phyloP scores from a whole-genome alignment of 2,329 filamentous ascomycete genomes.

The Zalaria obscura region DNA sequence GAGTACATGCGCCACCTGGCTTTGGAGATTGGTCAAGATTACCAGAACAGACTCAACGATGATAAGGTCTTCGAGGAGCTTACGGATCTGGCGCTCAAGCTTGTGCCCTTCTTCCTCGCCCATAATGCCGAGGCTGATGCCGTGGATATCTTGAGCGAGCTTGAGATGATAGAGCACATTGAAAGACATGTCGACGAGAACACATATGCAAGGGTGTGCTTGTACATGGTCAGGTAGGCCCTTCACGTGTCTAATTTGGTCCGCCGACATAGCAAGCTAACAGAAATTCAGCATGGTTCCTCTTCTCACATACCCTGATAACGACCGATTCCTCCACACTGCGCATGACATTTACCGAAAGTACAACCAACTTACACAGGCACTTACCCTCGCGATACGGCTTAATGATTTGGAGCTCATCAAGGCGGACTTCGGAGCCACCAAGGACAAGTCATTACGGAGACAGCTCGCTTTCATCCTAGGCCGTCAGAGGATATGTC shows the following conservation, averaged over 20 bases:
- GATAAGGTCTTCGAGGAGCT: constrained; percentile 77
- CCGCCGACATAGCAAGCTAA: no score
- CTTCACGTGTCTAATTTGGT: no score
- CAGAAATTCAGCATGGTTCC: constrained; percentile 67
- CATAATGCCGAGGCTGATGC: constrained; percentile 98
- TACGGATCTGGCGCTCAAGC: constrained; percentile 64
- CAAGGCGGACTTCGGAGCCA: constrained; percentile 63
- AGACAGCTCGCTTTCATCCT: constrained; percentile 92
- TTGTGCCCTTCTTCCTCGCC: constrained; percentile 90
- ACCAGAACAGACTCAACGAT: constrained; percentile 70
- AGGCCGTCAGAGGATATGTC: constrained; percentile 75
- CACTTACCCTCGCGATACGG: constrained; percentile 85
- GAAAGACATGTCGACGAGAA: constrained; percentile 83
- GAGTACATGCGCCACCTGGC: constrained; percentile 95
- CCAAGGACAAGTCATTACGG: constrained; percentile 67
- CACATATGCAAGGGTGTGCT: constrained; percentile 81
- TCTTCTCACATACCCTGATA: constrained; percentile 91
- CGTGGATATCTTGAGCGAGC: constrained; percentile 89
- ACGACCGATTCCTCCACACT: constrained; percentile 85
- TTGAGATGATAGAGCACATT: constrained; percentile 92
- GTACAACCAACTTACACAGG: constrained; percentile 86
- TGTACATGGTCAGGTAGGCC: constrained; percentile 64
- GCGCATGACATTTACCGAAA: constrained; percentile 88
- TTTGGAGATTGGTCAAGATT: constrained; percentile 89
- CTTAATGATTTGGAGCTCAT: constrained; percentile 75